These are phyloP conservation scores for Podila verticillata DNA, from an alignment of 192 early-diverging fungal genomes.

Conservation along the genomic window DNA sequence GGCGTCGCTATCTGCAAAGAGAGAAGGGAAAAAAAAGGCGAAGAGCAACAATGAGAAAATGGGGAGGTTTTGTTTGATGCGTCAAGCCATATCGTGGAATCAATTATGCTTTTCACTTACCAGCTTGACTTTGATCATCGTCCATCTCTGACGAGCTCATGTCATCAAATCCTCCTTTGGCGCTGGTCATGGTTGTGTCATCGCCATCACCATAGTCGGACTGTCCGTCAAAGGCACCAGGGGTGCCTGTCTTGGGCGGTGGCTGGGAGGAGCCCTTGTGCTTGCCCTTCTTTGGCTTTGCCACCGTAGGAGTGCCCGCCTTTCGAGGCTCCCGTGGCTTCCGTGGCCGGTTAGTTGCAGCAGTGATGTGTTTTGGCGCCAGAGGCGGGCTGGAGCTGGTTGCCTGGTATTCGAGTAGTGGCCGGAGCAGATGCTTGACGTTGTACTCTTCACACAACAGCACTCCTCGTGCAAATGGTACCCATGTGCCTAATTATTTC, in stretches of 20 bases:
- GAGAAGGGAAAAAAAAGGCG: not conserved
- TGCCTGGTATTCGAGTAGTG: conserved; percentile 83
- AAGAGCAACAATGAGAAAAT: not conserved
- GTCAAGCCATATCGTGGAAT: not conserved
- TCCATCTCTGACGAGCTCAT: conserved; percentile 5
- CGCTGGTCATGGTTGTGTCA: not conserved
- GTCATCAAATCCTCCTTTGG: conserved; percentile 3
- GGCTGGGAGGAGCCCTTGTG: conserved; percentile 3
- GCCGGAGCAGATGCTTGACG: conserved; percentile 76
- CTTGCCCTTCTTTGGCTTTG: conserved; percentile 14
- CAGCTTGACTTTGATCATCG: conserved; percentile 13
- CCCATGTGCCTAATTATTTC: conserved; percentile 65
- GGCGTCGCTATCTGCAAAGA: conserved; percentile 28
- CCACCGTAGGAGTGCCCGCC: conserved; percentile 23
- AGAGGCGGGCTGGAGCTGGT: conserved; percentile 62
- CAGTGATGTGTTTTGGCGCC: conserved; percentile 67
- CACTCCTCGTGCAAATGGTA: conserved; percentile 86
- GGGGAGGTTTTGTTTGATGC: not conserved
- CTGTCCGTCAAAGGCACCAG: not conserved
- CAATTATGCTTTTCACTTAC: not conserved
- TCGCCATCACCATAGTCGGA: not conserved
- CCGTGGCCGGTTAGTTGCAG: conserved; percentile 58
- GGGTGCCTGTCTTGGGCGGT: not conserved
- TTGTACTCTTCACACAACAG: conserved; percentile 82
- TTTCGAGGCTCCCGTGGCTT: conserved; percentile 52